Conservation (phyloP, 257 asterid species). For the Gentiana macrophylla region DNA sequence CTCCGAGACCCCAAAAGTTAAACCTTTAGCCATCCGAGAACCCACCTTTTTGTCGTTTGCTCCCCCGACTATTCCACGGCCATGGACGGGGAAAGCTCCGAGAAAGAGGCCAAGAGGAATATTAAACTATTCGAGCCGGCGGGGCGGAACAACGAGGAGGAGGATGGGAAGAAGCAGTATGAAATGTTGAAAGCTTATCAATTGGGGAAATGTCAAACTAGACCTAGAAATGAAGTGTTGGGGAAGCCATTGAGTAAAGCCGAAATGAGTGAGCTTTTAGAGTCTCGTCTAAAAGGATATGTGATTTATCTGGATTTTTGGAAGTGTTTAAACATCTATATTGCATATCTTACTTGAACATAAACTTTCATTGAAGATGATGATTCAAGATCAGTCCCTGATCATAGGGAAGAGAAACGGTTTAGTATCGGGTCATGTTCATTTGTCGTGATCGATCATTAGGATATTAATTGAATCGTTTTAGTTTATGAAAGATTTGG, state of each 20-base stretch:
- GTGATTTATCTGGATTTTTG: too few relatives aligned
- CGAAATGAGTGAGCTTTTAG: constrained; percentile 63
- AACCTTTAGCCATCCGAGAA: constrained; percentile 81
- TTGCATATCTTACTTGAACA: too few relatives aligned
- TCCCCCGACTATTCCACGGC: constrained; percentile 90
- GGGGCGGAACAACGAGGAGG: constrained; percentile 13
- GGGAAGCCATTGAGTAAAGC: constrained; percentile 51
- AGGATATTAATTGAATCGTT: too few relatives aligned
- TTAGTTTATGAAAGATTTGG: too few relatives aligned
- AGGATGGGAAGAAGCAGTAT: constrained; percentile 23
- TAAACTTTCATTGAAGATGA: too few relatives aligned
- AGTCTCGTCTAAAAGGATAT: constrained; percentile 40
- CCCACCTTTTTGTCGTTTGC: constrained; percentile 91
- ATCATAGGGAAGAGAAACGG: too few relatives aligned
- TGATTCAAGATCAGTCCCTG: too few relatives aligned
- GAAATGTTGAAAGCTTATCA: constrained; percentile 70
- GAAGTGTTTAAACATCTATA: too few relatives aligned
- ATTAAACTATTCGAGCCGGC: constrained; percentile 64
- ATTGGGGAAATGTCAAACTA: constrained; percentile 33
- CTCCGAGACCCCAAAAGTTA: constrained; percentile 70
- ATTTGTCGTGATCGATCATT: too few relatives aligned
- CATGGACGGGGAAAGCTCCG: constrained; percentile 98
- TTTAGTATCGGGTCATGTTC: too few relatives aligned
- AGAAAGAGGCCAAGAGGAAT: constrained; percentile 63
- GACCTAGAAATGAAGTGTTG: constrained; percentile 57